Conservation (phyloP, 73 alveolate species). For the Paraurostyla sp. region DNA sequence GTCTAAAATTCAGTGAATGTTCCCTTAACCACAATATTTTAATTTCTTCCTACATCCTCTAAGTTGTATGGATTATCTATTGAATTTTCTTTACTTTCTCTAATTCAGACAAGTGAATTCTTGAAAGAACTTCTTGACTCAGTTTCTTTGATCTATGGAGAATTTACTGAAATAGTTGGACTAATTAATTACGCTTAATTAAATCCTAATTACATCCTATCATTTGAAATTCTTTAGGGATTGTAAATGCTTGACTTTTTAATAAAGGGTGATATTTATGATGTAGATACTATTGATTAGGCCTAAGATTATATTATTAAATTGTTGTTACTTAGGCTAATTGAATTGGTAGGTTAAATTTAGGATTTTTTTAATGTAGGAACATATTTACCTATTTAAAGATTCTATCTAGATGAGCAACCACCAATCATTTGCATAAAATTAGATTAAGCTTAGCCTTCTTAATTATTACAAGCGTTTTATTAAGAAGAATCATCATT, state of each 20-base stretch:
- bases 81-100: background rate
- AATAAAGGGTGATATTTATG: conserved; percentile 8
- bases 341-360: no score
- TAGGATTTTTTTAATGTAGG: background rate
- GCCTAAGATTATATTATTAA: background rate
- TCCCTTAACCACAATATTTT: background rate
- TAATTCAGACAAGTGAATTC: background rate
- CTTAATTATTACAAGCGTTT: background rate
- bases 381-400: conserved; percentile 1
- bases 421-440: conserved; percentile 11
- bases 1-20: conserved; percentile 4
- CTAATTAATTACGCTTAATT: background rate
- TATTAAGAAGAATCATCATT: background rate
- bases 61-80: background rate
- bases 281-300: background rate
- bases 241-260: background rate
- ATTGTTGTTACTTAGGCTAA: no score
- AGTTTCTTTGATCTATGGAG: background rate
- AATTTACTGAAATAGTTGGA: background rate
- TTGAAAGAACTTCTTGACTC: background rate
- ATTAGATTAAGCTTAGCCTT: background rate
- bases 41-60: background rate
- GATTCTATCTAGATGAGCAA: background rate
- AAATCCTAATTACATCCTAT: background rate
- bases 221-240: background rate